Conservation (phyloP, 306 rosid genomes). For the Fragaria nilgerrensis region DNA sequence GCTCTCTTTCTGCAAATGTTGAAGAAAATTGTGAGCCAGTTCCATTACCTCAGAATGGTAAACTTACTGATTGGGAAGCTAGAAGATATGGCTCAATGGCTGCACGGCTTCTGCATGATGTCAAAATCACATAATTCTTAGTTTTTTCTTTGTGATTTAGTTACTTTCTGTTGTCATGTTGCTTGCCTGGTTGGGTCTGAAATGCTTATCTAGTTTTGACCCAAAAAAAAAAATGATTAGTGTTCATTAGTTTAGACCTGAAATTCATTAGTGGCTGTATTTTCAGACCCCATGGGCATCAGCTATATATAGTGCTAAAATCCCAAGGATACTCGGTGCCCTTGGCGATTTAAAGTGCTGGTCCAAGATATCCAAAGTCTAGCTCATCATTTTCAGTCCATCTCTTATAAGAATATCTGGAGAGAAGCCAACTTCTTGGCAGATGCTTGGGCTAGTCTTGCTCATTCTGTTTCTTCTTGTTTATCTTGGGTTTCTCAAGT, state of each 20-base stretch:
- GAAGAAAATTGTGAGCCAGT: conserved; percentile 35
- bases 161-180: neutral
- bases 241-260: neutral
- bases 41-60: conserved; percentile 28
- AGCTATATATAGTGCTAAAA: no score
- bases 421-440: no score
- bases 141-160: neutral
- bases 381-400: no score
- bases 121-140: conserved; percentile 49
- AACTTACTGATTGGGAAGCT: conserved; percentile 78
- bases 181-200: neutral
- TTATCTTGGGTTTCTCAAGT: no score
- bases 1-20: conserved; percentile 30
- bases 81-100: conserved; percentile 85
- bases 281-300: no score
- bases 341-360: no score
- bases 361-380: no score
- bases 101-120: conserved; percentile 74
- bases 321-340: no score
- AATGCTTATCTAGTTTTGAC: neutral
- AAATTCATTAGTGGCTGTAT: no score
- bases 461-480: no score
- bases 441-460: no score
- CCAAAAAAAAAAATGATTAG: neutral
- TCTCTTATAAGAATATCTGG: no score